These are phyloP conservation scores for Candida rishiriensis DNA, from an alignment of 805 yeast genomes.

Conservation along the genomic window DNA sequence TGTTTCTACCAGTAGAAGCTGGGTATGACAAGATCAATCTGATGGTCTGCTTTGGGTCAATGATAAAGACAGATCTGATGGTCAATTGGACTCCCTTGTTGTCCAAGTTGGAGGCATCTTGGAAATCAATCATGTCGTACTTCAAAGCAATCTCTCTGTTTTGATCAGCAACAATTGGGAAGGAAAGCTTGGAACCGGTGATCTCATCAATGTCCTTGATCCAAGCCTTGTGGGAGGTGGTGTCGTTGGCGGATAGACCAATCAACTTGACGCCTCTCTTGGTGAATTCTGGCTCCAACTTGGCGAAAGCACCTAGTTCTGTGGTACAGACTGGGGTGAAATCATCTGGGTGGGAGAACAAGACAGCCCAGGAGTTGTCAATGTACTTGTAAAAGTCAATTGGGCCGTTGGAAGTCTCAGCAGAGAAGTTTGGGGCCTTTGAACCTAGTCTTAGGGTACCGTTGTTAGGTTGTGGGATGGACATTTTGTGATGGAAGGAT, in stretches of 20 bases:
- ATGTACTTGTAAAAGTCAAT: constrained; percentile 60
- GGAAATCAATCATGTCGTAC: constrained; percentile 69
- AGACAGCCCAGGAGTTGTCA: constrained; percentile 59
- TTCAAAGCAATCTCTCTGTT: constrained; percentile 53
- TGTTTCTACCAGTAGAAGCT: constrained; percentile 71
- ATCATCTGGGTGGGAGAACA: constrained; percentile 75
- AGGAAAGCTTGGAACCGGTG: constrained; percentile 51
- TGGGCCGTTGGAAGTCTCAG: constrained; percentile 59
- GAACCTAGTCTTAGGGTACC: constrained; percentile 49
- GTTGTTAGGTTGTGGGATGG: constrained; percentile 37
- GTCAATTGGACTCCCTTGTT: constrained; percentile 63
- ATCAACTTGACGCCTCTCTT: constrained; percentile 62
- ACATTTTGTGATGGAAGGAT: constrained; percentile 24
- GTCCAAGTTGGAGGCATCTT: constrained; percentile 63
- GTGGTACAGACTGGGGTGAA: constrained; percentile 80
- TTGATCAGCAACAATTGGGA: constrained; percentile 69
- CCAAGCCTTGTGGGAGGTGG: constrained; percentile 62
- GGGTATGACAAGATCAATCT: constrained; percentile 65
- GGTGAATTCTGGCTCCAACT: constrained; percentile 63
- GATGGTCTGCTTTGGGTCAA: constrained; percentile 62
- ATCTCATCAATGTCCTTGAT: constrained; percentile 68
- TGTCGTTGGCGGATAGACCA: constrained; percentile 63
- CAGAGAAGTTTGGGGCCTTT: constrained; percentile 63
- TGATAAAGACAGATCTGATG: constrained; percentile 66
- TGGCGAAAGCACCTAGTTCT: constrained; percentile 72